Evolutionary conservation across 2,329 filamentous ascomycete species (phyloP), one percentile per base, ranked within the genome.

Genomic region (Rhynchosporium agropyri): DNA sequence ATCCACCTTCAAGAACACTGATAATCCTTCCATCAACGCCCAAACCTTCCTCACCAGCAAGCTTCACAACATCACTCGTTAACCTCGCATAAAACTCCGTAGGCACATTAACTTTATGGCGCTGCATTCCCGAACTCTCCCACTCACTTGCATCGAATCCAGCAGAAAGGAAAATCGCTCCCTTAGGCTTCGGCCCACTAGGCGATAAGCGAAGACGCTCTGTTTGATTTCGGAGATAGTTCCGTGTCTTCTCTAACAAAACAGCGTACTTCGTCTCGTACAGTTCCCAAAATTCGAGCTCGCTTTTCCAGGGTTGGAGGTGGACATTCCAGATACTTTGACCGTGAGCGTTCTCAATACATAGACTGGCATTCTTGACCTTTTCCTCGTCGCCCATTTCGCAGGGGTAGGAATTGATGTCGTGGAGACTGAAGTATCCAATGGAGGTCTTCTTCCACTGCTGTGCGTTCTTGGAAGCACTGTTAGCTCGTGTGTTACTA

Each of bases 361-460:
- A 98, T 31, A 97, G 78, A 78, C 93, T 97, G 1, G 96, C 95
- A 70, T 94, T 96, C 73, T 90, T 91, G 58, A 98, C 89, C 76
- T 98, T 98, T 28, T 95, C 91, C 63, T 90, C 86, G 65, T 98
- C 94, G n/a, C 94, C 95, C 74, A 84, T 85, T 75, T 99, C 95
- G 74, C 95, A 99, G 0, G 96, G 95, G 73, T 96, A 99, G 0
- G 94, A 98, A 77, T 99, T 98, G 79, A 99, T 97, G 73, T 99
- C 95, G 75, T 99, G 95, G 49, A 99, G 76, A 75, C 93, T 97
- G 76, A 97, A 98, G 74, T 99, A 99, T 9, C 93, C 95, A 70
- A 98, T 95, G 0, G 89, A 88, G 0, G 89, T 88, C 79, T 91
- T 95, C 78, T 94, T 94, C 82, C 89, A 89, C 36, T 83, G 80